Evolutionary conservation across 148 eudicot genomes (phyloP), one percentile per base, ranked within the genome.

Genomic region (Gaultheria prostrata): DNA sequence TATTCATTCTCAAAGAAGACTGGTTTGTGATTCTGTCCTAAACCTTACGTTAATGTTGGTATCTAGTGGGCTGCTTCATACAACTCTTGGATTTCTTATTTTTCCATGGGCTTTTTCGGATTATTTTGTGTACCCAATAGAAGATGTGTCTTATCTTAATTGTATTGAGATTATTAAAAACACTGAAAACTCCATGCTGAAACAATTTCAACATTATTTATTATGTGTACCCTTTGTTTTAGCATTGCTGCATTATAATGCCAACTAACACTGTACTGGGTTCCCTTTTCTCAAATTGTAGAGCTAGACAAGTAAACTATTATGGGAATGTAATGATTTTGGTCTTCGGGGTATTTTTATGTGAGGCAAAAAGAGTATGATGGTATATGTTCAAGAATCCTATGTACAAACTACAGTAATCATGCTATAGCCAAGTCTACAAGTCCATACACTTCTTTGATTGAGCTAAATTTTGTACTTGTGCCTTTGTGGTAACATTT

Each of bases 1-100:
- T 94, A 94, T 84, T 12, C 92, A 9, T 95, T 95, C 82, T 69
- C 98, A 82, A 94, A 92, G 88, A 92, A 95, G 87, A 91, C 96
- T 78, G 98, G 97, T 95, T 43, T 88, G 88, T 85, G 28, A 79
- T 46, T 39, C 43, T 33, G 26, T 59, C 24, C n/a, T 20, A 3
- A 56, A 8, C 74, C 12, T 46, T 63, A n/a, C 11, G 21, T 63
- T n/a, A 21, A 48, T 20, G 21, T 30, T n/a, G 48, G 13, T 15
- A 51, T 6, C 9, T 51, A 39, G 6, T 18, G 14, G 30, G 39
- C 24, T 77, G 61, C 80, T 53, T 53, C 6, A 76, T 49, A 26
- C 11, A 26, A 49, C 59, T 76, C 56, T 50, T 46, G 1, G 24
- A 24, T 57, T 4, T 43, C 1, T 21, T 20, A 35, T 30, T 39